Base-by-base conservation (phyloP, 2,329 filamentous ascomycete genomes). In the Madurella mycetomatis region DNA sequence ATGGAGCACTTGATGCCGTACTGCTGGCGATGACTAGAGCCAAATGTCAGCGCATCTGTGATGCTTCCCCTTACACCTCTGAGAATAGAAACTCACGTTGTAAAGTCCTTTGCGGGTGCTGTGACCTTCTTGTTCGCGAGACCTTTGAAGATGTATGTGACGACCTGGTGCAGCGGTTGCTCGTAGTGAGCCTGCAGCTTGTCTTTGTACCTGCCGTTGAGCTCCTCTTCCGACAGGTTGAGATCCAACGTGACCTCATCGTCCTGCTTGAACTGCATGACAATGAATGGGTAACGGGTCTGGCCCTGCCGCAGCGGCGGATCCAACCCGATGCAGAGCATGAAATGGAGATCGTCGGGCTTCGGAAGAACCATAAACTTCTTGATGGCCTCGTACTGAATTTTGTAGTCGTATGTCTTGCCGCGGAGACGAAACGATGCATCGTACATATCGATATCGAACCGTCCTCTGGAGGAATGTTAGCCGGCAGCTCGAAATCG, bases 391-490 rank as follows among this genome's bases (percentile, higher is more conserved):
- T 96, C 90, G 73, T 96, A 99, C 71, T 96, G 91, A 62, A 99
- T 97, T 82, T 99, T 99, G 84, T 99, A 99, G 76, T 99, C 95
- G 78, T 99, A 99, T 19, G 94, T 99, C 76, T 99, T 99, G 67
- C 94, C 94, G 62, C 94, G 92, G 58, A 99, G 82, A 59, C 94
- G 88, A 81, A 99, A 97, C 2, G 94, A 97, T 15, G 85, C 87
- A 72, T 97, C 94, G 81, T 99, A 99, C 88, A 99, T 96, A 72
- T 99, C 94, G 75, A 99, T 96, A 71, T 97, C 94, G 80, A 99
- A 99, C 63, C 94, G 92, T 71, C 94, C 95, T 88, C 94, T 92
- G 73, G 9, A 32, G 4, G 9, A 31, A 9, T 43, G 55, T 57
- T 59, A 42, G 48, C 5, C 11, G 15, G 39, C 12, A 25, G 41